Percentiles rank a stretch among this genome's conserved stretches.
Evolutionary conservation across 2,329 filamentous ascomycete species (phyloP).

Genomic region (Sclerotinia glacialis): DNA sequence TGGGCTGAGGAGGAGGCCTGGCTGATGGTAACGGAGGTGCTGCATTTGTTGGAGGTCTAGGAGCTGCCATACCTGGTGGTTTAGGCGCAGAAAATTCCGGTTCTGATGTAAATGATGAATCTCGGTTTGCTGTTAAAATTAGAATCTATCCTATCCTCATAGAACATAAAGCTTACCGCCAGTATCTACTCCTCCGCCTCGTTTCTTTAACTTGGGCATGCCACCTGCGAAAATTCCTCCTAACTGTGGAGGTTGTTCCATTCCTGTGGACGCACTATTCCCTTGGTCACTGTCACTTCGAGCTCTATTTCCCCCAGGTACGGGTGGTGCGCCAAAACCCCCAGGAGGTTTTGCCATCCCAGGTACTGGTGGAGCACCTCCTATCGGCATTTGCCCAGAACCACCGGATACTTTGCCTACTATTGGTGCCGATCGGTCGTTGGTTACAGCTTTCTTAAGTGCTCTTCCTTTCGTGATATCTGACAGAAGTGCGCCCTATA

Average conservation of each 20-base stretch:
- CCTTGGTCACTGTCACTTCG: constrained; percentile 81
- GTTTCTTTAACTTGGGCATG: constrained; percentile 92
- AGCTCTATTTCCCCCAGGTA: constrained; percentile 62
- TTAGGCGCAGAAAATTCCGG: constrained; percentile 65
- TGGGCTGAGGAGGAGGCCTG: constrained; percentile 46
- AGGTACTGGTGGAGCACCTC: constrained; percentile 79
- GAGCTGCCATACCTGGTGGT: constrained; percentile 53
- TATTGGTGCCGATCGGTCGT: constrained; percentile 83
- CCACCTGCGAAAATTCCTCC: constrained; percentile 88
- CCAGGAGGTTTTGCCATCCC: constrained; percentile 57
- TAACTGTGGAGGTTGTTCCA: constrained; percentile 71
- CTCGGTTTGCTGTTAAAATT: constrained; percentile 53
- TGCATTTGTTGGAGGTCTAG: constrained; percentile 57
- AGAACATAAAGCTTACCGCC: constrained; percentile 49
- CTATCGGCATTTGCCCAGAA: constrained; percentile 59
- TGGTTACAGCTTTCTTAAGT: constrained; percentile 84
- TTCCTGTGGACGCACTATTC: constrained; percentile 42
- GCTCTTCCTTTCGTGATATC: constrained; percentile 81
- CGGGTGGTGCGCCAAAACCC: constrained; percentile 65
- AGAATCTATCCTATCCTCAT: constrained; percentile 2
- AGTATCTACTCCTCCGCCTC: constrained; percentile 75
- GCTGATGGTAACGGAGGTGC: constrained; percentile 45
- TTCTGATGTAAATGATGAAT: constrained; percentile 76
- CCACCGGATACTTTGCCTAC: constrained; percentile 57
- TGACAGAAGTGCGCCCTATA: constrained; percentile 76